Conservation (phyloP, 768 basidiomycete genomes). For the Tylopilus sp. region DNA sequence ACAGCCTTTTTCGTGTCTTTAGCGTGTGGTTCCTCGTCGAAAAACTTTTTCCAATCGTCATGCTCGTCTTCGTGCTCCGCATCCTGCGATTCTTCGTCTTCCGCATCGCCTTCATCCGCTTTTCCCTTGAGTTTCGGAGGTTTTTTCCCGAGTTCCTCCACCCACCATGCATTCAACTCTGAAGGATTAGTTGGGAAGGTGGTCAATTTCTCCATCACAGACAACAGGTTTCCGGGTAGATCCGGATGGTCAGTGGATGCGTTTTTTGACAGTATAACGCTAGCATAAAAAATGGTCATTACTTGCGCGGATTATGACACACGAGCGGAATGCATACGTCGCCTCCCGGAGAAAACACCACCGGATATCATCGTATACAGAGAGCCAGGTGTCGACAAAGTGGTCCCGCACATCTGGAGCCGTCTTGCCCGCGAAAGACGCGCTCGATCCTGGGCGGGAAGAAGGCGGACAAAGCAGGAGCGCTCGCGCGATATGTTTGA, state of each 20-base stretch:
- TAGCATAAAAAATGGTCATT: constrained; percentile 6
- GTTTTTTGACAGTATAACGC: constrained; percentile 24
- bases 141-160: constrained; percentile 58
- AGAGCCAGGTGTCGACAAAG: constrained; percentile 72
- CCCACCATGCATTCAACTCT: constrained; percentile 79
- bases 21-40: constrained; percentile 56
- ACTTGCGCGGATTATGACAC: neutral
- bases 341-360: constrained; percentile 88
- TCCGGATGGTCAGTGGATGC: constrained; percentile 34
- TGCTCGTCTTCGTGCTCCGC: constrained; percentile 41
- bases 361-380: constrained; percentile 76
- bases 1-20: constrained; percentile 36
- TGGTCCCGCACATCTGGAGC: constrained; percentile 58
- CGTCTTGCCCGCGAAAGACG: constrained; percentile 35
- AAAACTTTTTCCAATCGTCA: constrained; percentile 79
- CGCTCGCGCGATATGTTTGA: constrained; percentile 58
- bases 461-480: constrained; percentile 63
- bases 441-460: constrained; percentile 19
- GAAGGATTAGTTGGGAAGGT: constrained; percentile 70
- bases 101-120: constrained; percentile 36
- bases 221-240: constrained; percentile 52
- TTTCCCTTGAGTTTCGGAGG: constrained; percentile 51
- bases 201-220: constrained; percentile 60
- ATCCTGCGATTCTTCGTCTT: constrained; percentile 31
- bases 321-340: constrained; percentile 42